These are phyloP conservation scores for Amesomyces nigricolor DNA, from an alignment of 2,329 filamentous ascomycete species.

Conservation along the genomic window DNA sequence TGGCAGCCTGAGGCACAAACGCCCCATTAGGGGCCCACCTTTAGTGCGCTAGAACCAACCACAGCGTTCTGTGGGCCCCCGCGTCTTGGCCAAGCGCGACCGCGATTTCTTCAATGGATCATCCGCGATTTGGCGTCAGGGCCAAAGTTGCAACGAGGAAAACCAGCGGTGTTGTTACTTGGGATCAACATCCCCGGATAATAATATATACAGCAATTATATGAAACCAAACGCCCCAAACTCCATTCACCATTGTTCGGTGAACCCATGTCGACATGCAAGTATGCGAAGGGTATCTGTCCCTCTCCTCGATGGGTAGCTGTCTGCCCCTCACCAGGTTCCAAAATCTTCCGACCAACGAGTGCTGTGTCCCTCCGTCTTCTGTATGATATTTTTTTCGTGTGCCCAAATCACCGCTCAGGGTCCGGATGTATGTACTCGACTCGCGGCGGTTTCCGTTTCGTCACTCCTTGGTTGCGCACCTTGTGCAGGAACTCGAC, in stretches of 20 bases:
- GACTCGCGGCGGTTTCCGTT: conserved; percentile 29
- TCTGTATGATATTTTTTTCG: no score
- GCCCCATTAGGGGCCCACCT: background rate
- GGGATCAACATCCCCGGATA: background rate
- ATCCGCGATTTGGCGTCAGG: background rate
- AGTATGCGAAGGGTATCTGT: conserved; percentile 5
- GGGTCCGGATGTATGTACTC: conserved; percentile 20
- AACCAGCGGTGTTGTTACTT: no score
- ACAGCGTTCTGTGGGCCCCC: conserved; percentile 17
- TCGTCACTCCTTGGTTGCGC: conserved; percentile 47
- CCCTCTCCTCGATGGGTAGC: background rate
- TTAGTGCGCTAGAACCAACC: conserved; percentile 14
- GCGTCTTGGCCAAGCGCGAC: conserved; percentile 16
- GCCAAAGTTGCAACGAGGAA: no score
- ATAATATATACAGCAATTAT: background rate
- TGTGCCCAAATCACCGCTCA: conserved; percentile 12
- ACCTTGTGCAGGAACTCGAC: conserved; percentile 73
- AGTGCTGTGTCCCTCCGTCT: conserved; percentile 7
- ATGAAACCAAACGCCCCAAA: conserved; percentile 2
- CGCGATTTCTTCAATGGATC: conserved; percentile 16
- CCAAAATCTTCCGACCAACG: background rate
- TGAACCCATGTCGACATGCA: background rate
- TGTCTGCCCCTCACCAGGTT: background rate
- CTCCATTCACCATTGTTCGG: background rate
- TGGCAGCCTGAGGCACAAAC: conserved; percentile 15